A percentile compares a stretch with the other conserved stretches of the same genome.
Conservation (phyloP, 352 stramenopile species). For the Globisporangium solare region DNA sequence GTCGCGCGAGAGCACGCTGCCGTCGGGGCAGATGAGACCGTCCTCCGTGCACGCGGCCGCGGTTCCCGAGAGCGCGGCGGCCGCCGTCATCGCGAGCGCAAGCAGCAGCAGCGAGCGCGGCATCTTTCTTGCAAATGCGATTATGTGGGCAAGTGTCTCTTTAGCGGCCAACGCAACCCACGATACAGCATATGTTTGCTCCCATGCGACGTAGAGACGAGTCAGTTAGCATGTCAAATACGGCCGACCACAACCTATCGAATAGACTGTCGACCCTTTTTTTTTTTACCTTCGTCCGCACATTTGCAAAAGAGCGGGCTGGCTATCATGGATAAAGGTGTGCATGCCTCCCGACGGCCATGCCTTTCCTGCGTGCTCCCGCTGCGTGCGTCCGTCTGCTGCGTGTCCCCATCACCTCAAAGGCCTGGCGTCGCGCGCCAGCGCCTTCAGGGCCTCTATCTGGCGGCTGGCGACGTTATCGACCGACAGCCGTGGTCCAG, state of each 20-base stretch:
- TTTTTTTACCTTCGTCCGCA: too few relatives aligned
- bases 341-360: too few relatives aligned
- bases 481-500: too few relatives aligned
- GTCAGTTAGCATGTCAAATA: too few relatives aligned
- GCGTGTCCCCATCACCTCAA: background rate
- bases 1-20: slow-evolving; percentile 10
- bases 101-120: slow-evolving; percentile 15
- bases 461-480: background rate
- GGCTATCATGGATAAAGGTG: too few relatives aligned
- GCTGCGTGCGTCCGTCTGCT: background rate
- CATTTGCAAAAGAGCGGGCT: too few relatives aligned
- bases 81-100: slow-evolving; percentile 6
- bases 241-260: too few relatives aligned
- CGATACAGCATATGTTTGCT: background rate
- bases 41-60: slow-evolving; percentile 26
- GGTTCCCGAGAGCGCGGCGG: slow-evolving; percentile 17
- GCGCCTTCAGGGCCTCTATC: background rate
- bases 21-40: slow-evolving; percentile 10
- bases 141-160: background rate
- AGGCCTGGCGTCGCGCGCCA: slow-evolving; percentile 1
- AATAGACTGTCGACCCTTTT: too few relatives aligned
- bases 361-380: too few relatives aligned
- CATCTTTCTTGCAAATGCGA: background rate
- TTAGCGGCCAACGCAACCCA: background rate
- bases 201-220: too few relatives aligned